Conservation (phyloP, 2,329 filamentous ascomycete species). For the Ophiocordyceps robertsii region DNA sequence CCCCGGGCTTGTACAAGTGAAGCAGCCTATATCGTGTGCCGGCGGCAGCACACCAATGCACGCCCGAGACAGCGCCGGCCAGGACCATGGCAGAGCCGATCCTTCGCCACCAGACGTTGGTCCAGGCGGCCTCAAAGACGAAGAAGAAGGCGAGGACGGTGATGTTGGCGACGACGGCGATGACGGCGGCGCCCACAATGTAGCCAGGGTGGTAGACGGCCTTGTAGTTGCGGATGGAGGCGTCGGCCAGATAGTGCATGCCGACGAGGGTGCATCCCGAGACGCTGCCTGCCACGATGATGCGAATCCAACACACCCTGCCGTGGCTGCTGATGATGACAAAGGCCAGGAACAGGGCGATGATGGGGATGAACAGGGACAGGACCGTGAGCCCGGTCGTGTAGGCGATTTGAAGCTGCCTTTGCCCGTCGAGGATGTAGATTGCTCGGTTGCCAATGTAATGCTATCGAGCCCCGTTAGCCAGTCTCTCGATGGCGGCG, state of each 20-base stretch:
- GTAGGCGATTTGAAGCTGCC: constrained; percentile 58
- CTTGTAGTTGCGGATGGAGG: constrained; percentile 63
- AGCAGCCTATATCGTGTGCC: constrained; percentile 54
- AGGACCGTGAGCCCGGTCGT: constrained; percentile 55
- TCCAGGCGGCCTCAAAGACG: constrained; percentile 61
- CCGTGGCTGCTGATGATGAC: constrained; percentile 49
- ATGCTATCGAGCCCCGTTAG: neutral
- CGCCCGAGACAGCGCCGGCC: constrained; percentile 61
- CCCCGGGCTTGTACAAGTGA: constrained; percentile 16
- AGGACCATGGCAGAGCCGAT: constrained; percentile 51
- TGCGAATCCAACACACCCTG: constrained; percentile 40
- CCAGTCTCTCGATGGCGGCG: neutral
- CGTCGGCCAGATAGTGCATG: constrained; percentile 81
- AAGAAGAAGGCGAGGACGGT: constrained; percentile 63
- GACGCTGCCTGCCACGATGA: constrained; percentile 50
- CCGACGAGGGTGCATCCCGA: constrained; percentile 63
- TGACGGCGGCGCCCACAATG: constrained; percentile 54
- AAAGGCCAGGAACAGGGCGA: constrained; percentile 61
- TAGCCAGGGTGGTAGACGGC: constrained; percentile 45
- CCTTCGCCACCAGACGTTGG: constrained; percentile 64
- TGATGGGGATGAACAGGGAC: constrained; percentile 65
- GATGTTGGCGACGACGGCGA: constrained; percentile 58
- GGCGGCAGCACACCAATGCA: constrained; percentile 70
- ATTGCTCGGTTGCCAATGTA: constrained; percentile 69
- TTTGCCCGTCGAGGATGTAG: constrained; percentile 47